Percentiles rank a stretch among this genome's conserved stretches.
Evolutionary conservation across 2,329 filamentous ascomycete genomes (phyloP).

Genomic region (Aspergillus uvarum): DNA sequence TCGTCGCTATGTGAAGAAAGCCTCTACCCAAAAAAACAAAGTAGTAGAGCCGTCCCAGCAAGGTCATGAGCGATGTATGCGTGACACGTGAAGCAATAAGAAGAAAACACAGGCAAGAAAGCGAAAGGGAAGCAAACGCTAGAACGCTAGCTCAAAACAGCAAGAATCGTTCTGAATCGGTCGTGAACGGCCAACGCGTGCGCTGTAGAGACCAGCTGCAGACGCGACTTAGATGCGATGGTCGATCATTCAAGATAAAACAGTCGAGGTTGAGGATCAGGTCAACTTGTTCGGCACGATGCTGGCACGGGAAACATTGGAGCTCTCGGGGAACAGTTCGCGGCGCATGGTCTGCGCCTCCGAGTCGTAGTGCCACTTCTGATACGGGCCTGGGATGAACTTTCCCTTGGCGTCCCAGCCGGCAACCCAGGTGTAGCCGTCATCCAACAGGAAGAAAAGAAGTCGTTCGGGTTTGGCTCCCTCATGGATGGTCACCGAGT

Average conservation of each 20-base stretch:
- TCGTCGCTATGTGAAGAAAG: conserved; percentile 4
- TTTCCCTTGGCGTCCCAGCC: conserved; percentile 51
- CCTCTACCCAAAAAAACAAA: neutral
- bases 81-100: neutral
- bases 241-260: neutral
- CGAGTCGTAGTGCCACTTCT: conserved; percentile 49
- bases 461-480: conserved; percentile 41
- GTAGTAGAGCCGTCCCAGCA: conserved; percentile 7
- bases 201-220: conserved; percentile 13
- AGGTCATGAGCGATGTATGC: conserved; percentile 3
- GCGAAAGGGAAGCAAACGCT: neutral
- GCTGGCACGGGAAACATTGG: conserved; percentile 38
- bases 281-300: conserved; percentile 31
- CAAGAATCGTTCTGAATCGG: neutral
- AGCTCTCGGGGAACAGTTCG: conserved; percentile 34
- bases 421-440: conserved; percentile 51
- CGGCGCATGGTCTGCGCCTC: conserved; percentile 39
- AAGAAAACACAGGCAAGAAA: conserved; percentile 1
- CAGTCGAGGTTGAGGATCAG: conserved; percentile 12
- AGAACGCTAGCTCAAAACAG: conserved; percentile 6
- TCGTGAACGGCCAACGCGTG: conserved; percentile 3
- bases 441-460: conserved; percentile 52
- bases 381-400: conserved; percentile 53
- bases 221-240: conserved; percentile 7
- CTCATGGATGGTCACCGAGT: conserved; percentile 39